phyloP scores from a whole-genome alignment of 345 rosid genomes.

The Salix suchowensis region DNA sequence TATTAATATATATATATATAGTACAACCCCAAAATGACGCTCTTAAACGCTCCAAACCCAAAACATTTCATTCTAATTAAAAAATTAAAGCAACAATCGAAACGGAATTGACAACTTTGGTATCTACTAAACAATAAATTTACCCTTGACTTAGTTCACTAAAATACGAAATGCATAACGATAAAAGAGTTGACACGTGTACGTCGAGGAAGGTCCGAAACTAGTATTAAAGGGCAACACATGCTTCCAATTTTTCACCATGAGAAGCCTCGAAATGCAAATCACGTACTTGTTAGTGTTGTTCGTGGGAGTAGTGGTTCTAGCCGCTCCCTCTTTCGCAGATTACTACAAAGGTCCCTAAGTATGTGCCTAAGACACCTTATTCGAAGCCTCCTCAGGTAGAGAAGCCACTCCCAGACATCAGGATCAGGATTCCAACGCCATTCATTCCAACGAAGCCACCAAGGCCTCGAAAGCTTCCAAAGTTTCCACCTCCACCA shows the following conservation, averaged over 20 bases:
- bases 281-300: slow-evolving; percentile 9
- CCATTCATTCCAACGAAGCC: too few species aligned
- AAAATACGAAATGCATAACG: not conserved
- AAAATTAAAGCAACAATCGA: too few species aligned
- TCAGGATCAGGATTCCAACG: too few species aligned
- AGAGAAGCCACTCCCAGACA: not conserved
- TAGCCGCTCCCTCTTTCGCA: slow-evolving; percentile 21
- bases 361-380: not conserved
- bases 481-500: too few species aligned
- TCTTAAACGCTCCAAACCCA: too few species aligned
- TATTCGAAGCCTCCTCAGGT: not conserved
- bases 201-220: not conserved
- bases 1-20: too few species aligned
- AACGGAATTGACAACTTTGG: too few species aligned
- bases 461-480: too few species aligned
- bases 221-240: slow-evolving; percentile 8
- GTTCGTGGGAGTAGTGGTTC: slow-evolving; percentile 23
- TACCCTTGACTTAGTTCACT: not conserved
- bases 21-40: too few species aligned
- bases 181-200: not conserved
- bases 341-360: not conserved
- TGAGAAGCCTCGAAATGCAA: slow-evolving; percentile 14
- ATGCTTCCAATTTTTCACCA: not conserved
- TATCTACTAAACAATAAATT: not conserved
- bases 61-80: too few species aligned